These are phyloP conservation scores for Abrus precatorius DNA, from an alignment of 306 rosid genomes.

Conservation along the genomic window DNA sequence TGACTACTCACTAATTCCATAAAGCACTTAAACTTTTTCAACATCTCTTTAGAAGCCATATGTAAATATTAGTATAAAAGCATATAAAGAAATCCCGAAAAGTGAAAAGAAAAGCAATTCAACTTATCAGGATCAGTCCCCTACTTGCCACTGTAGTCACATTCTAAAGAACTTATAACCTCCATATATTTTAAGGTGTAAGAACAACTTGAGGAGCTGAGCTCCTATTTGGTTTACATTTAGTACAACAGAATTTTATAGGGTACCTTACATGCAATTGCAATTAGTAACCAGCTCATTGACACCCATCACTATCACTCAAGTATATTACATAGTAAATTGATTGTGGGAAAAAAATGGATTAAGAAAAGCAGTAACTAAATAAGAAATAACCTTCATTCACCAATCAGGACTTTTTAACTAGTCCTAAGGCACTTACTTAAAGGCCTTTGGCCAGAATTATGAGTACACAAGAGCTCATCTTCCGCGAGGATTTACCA, in stretches of 20 bases:
- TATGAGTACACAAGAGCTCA: conserved; percentile 51
- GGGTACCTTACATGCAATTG: conserved; percentile 46
- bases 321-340: conserved; percentile 57
- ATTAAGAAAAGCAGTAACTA: conserved; percentile 34
- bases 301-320: conserved; percentile 40
- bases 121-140: not conserved
- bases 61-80: conserved; percentile 8
- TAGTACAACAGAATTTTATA: conserved; percentile 48
- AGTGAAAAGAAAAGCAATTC: not conserved
- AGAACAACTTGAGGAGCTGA: conserved; percentile 46
- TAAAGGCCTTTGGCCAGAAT: conserved; percentile 42
- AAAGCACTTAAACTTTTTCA: not conserved
- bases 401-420: conserved; percentile 38
- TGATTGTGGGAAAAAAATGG: conserved; percentile 42
- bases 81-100: not conserved
- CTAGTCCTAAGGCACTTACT: conserved; percentile 38
- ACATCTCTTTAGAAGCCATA: not conserved
- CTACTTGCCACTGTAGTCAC: not conserved
- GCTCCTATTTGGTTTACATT: conserved; percentile 39
- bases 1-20: not conserved
- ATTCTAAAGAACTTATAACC: conserved; percentile 6
- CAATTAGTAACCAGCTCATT: conserved; percentile 22
- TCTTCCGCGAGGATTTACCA: conserved; percentile 91
- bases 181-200: conserved; percentile 47
- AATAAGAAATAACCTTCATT: conserved; percentile 43